Conservation (phyloP, 129 eudicot species). For the Solidago caesia region DNA sequence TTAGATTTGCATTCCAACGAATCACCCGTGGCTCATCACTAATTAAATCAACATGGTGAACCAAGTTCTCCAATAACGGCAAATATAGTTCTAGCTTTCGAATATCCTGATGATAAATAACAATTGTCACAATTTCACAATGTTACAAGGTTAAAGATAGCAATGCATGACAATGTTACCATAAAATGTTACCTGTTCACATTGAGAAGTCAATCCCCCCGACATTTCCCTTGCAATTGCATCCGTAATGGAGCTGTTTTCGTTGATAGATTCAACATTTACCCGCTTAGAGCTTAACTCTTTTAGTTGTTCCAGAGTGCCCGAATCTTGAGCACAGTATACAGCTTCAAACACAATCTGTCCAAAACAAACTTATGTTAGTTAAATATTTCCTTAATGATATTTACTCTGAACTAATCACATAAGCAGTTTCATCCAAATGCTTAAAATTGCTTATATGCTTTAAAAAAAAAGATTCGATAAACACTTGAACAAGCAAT, state of each 20-base stretch:
- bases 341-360: constrained; percentile 67
- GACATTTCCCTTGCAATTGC: constrained; percentile 87
- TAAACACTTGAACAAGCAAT: no score
- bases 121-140: not conserved
- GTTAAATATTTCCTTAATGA: not conserved
- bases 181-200: constrained; percentile 51
- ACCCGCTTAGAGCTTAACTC: constrained; percentile 71
- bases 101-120: constrained; percentile 43
- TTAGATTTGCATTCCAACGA: constrained; percentile 59
- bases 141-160: not conserved
- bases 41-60: constrained; percentile 43
- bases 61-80: constrained; percentile 66
- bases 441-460: no score
- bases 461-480: no score
- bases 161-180: not conserved
- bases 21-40: constrained; percentile 25
- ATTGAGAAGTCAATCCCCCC: constrained; percentile 67
- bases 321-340: constrained; percentile 52
- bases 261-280: constrained; percentile 54
- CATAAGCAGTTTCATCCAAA: no score
- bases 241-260: constrained; percentile 51
- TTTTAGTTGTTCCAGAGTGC: constrained; percentile 67
- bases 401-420: not conserved
- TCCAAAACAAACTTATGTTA: not conserved
- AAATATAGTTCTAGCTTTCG: constrained; percentile 64